Evolutionary conservation across 2,329 filamentous ascomycete genomes (phyloP).

Genomic region (Stenocarpella maydis): DNA sequence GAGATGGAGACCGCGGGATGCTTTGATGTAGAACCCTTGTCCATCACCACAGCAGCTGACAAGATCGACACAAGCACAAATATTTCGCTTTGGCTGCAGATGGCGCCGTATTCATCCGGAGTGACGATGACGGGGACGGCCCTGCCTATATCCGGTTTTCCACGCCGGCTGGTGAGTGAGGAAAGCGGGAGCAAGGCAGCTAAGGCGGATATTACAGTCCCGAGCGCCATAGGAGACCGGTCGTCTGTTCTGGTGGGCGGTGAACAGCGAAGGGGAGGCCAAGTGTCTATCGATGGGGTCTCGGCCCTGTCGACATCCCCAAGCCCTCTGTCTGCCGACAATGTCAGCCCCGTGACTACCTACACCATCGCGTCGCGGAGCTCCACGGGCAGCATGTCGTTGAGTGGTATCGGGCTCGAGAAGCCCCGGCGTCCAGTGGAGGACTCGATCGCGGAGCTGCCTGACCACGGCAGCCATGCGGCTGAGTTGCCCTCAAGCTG

Average conservation of each 20-base stretch:
- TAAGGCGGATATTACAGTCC: neutral
- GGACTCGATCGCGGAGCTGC: neutral
- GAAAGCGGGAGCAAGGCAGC: neutral
- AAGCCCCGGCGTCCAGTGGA: neutral
- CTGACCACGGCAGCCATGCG: constrained; percentile 16
- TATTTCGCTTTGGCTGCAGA: neutral
- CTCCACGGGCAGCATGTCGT: constrained; percentile 2
- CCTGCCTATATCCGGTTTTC: neutral
- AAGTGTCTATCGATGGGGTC: neutral
- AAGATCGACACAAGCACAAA: neutral
- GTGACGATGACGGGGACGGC: neutral
- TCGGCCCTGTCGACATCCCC: neutral
- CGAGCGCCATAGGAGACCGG: neutral
- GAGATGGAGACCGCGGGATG: neutral
- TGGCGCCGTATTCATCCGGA: neutral
- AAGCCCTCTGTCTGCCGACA: neutral
- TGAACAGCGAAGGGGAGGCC: neutral
- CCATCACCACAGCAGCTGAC: neutral
- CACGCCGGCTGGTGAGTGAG: neutral
- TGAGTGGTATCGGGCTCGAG: neutral
- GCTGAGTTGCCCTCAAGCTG: neutral
- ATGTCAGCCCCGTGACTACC: constrained; percentile 4
- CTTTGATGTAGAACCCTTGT: neutral
- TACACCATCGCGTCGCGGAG: constrained; percentile 4
- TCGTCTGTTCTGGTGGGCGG: neutral